Evolutionary conservation across 2,329 filamentous ascomycete species (phyloP).

Genomic region (Aureobasidium sp.): DNA sequence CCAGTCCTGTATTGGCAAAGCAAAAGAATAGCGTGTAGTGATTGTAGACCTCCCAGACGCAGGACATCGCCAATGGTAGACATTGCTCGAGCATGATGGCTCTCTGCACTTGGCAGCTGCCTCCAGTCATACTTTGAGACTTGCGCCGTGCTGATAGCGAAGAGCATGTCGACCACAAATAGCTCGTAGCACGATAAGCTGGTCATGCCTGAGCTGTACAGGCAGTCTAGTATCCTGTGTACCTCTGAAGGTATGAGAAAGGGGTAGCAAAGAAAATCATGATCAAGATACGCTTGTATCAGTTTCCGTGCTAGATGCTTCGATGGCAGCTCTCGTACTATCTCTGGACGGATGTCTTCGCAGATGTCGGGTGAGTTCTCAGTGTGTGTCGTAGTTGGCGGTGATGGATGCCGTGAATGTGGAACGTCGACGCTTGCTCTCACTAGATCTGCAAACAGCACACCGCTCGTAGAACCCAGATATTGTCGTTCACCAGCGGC

Average conservation of each 20-base stretch:
- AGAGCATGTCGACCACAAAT: constrained; percentile 37
- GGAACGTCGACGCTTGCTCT: constrained; percentile 20
- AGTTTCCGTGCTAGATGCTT: constrained; percentile 29
- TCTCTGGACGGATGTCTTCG: constrained; percentile 2
- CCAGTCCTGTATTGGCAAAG: constrained; percentile 37
- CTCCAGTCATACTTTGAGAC: constrained; percentile 39
- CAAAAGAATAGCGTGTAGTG: constrained; percentile 35
- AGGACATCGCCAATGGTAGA: constrained; percentile 31
- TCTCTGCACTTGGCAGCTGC: constrained; percentile 34
- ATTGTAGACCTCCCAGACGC: constrained; percentile 27
- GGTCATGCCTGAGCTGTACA: constrained; percentile 25
- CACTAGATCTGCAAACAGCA: constrained; percentile 36
- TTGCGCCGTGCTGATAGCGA: constrained; percentile 37
- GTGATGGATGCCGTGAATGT: constrained; percentile 11
- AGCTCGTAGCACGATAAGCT: constrained; percentile 24
- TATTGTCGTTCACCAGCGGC: constrained; percentile 37
- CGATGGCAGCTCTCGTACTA: constrained; percentile 24
- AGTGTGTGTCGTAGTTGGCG: neutral
- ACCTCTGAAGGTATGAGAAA: constrained; percentile 29
- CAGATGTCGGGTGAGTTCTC: neutral
- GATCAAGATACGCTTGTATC: constrained; percentile 34
- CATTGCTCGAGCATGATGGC: constrained; percentile 33
- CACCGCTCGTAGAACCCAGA: constrained; percentile 33
- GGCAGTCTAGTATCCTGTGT: constrained; percentile 21
- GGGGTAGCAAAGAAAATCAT: constrained; percentile 37